These are phyloP conservation scores for Ganoderma resinaceum DNA, from an alignment of 1,284 basidiomycete species.

Conservation along the genomic window DNA sequence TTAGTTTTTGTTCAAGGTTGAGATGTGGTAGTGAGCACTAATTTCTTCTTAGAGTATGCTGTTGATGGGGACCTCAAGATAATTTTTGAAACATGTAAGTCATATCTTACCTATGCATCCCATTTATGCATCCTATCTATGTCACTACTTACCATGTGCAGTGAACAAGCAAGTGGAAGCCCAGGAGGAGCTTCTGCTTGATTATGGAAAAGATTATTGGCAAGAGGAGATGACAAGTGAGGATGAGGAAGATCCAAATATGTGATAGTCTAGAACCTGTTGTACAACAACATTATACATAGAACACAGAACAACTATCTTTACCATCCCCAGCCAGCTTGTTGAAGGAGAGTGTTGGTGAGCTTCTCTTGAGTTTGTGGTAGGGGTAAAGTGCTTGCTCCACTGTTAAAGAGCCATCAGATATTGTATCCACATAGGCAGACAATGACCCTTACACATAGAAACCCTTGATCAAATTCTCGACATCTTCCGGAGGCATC, in stretches of 20 bases:
- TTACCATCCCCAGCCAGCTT: slow-evolving; percentile 42
- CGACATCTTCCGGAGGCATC: slow-evolving; percentile 76
- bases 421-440: no score
- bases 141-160: background rate
- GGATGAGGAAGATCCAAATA: background rate
- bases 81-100: slow-evolving; percentile 60
- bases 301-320: background rate
- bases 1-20: slow-evolving; percentile 34
- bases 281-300: slow-evolving; percentile 21
- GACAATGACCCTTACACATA: slow-evolving; percentile 42
- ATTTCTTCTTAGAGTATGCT: slow-evolving; percentile 47
- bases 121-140: background rate
- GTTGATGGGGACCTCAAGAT: slow-evolving; percentile 69
- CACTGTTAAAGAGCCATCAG: slow-evolving; percentile 1
- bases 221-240: background rate
- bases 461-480: slow-evolving; percentile 69
- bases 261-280: background rate
- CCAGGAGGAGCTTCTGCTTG: slow-evolving; percentile 55
- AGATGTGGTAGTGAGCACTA: slow-evolving; percentile 13
- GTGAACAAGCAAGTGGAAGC: slow-evolving; percentile 42
- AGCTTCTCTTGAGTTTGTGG: slow-evolving; percentile 34
- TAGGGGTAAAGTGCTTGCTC: slow-evolving; percentile 16
- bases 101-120: background rate
- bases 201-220: slow-evolving; percentile 56
- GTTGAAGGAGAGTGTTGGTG: slow-evolving; percentile 38